Percentiles rank a stretch among this genome's conserved stretches.
Evolutionary conservation across 1,139 yeast genomes (phyloP).

Genomic region (Suzukiozyma palmioleophila): DNA sequence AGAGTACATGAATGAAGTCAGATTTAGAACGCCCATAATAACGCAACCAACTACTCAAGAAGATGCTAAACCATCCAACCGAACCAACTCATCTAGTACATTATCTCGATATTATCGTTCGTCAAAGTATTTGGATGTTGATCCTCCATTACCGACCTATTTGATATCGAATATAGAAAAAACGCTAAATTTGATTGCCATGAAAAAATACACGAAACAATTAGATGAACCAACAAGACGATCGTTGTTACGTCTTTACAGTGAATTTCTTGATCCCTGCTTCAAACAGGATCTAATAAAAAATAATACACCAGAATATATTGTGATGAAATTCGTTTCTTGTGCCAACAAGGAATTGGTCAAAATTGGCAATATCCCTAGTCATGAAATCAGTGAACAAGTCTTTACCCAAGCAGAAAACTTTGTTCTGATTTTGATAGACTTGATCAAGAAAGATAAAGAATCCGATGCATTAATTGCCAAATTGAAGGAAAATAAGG

Average conservation of each 20-base stretch:
- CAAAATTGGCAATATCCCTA: constrained; percentile 42
- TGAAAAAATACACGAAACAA: constrained; percentile 39
- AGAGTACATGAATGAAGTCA: constrained; percentile 55
- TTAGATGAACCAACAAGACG: constrained; percentile 38
- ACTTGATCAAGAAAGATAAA: constrained; percentile 42
- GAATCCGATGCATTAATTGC: constrained; percentile 37
- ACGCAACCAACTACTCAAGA: constrained; percentile 3
- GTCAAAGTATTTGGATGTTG: constrained; percentile 10
- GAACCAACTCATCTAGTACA: constrained; percentile 7
- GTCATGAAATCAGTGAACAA: constrained; percentile 37
- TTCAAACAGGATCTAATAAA: constrained; percentile 35
- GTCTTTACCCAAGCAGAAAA: constrained; percentile 54
- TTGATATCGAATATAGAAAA: constrained; percentile 44
- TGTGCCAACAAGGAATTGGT: constrained; percentile 61
- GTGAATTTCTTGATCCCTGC: constrained; percentile 52
- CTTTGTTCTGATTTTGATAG: constrained; percentile 54
- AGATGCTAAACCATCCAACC: constrained; percentile 8
- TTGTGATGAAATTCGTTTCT: constrained; percentile 62
- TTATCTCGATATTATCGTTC: constrained; percentile 5
- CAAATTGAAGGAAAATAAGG: constrained; percentile 42
- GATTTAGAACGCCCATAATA: constrained; percentile 43
- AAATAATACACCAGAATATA: constrained; percentile 53
- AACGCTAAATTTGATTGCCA: constrained; percentile 50
- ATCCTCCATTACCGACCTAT: constrained; percentile 41
- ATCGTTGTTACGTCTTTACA: constrained; percentile 55